phyloP scores from a whole-genome alignment of 495 filamentous ascomycete genomes.

The Aspergillus nidulans region DNA sequence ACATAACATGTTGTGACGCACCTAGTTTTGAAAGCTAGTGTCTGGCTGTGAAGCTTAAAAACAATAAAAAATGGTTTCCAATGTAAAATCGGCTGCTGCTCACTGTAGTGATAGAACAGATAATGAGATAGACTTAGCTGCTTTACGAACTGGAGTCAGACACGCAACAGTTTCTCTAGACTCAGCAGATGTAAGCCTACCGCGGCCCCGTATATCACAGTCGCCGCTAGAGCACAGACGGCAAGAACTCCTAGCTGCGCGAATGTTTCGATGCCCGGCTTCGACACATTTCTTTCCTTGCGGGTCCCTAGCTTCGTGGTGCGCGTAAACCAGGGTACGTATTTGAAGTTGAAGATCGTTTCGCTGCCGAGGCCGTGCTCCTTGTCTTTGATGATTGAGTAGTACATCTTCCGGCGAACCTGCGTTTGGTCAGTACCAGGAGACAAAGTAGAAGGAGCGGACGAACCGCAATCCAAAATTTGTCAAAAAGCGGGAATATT shows the following conservation, averaged over 20 bases:
- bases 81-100: too few relatives aligned
- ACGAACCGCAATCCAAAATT: conserved; percentile 48
- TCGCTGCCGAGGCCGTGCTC: conserved; percentile 54
- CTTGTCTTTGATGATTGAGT: conserved; percentile 49
- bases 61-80: too few relatives aligned
- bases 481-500: conserved; percentile 53
- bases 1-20: too few relatives aligned
- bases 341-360: conserved; percentile 60
- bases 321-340: conserved; percentile 49
- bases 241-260: conserved; percentile 27
- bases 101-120: too few relatives aligned
- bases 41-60: too few relatives aligned
- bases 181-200: conserved; percentile 22
- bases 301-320: conserved; percentile 31
- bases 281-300: conserved; percentile 19
- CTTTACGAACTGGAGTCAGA: background rate
- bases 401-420: conserved; percentile 50
- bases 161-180: conserved; percentile 8
- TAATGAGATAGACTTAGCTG: background rate
- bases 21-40: too few relatives aligned
- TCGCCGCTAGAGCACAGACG: conserved; percentile 17
- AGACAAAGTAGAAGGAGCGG: background rate
- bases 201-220: conserved; percentile 19
- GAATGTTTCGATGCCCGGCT: conserved; percentile 26
- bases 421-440: conserved; percentile 4